Percentiles rank a stretch among this genome's conserved stretches.
Evolutionary conservation across 805 yeast species (phyloP).

Genomic region (Hyphopichia homilentoma): DNA sequence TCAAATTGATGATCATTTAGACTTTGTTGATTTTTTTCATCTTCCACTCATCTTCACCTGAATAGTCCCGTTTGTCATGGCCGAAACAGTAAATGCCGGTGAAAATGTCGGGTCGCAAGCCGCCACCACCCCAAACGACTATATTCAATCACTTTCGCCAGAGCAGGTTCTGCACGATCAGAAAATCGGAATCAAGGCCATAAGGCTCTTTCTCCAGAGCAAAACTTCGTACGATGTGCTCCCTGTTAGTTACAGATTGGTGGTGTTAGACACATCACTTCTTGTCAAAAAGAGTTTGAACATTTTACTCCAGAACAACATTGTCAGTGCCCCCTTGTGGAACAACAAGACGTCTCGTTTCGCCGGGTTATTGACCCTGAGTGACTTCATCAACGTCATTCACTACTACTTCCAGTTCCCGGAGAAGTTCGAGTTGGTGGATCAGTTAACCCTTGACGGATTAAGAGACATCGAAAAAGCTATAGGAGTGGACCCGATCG

Average conservation of each 20-base stretch:
- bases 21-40: no score
- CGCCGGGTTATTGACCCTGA: slow-evolving; percentile 90
- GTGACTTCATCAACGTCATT: slow-evolving; percentile 91
- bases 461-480: slow-evolving; percentile 82
- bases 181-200: slow-evolving; percentile 72
- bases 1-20: no score
- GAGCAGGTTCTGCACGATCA: slow-evolving; percentile 58
- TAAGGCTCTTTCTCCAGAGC: slow-evolving; percentile 76
- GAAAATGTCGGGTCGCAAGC: slow-evolving; percentile 6
- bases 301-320: slow-evolving; percentile 85
- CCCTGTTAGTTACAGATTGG: slow-evolving; percentile 89
- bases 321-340: slow-evolving; percentile 97
- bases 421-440: slow-evolving; percentile 83
- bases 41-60: no score
- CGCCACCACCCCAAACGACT: slow-evolving; percentile 43
- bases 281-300: slow-evolving; percentile 87
- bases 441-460: slow-evolving; percentile 79
- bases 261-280: slow-evolving; percentile 89
- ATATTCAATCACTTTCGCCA: slow-evolving; percentile 34
- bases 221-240: slow-evolving; percentile 95
- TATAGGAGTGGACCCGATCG: slow-evolving; percentile 81
- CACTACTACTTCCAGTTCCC: slow-evolving; percentile 90
- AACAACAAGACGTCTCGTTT: slow-evolving; percentile 80
- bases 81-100: slow-evolving; percentile 2
- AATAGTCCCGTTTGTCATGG: no score